Conservation (phyloP, 345 rosid genomes). For the Gynandropsis gynandra region DNA sequence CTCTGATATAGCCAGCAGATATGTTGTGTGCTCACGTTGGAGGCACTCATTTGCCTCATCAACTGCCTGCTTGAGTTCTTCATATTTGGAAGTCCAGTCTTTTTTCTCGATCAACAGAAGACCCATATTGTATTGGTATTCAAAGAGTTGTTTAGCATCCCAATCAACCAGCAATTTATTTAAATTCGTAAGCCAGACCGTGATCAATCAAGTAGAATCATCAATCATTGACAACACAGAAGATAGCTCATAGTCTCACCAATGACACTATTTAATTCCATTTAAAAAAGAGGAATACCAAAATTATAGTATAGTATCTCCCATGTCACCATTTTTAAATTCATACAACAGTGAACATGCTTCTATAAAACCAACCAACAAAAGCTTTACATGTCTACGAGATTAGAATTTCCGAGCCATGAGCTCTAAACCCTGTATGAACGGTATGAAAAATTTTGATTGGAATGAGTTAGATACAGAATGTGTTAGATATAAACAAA, state of each 20-base stretch:
- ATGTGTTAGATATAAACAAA: too few relatives aligned
- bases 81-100: constrained; percentile 69
- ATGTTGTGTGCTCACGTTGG: constrained; percentile 65
- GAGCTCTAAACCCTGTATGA: constrained; percentile 5
- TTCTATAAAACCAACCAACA: too few relatives aligned
- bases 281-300: too few relatives aligned
- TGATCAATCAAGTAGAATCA: constrained; percentile 1
- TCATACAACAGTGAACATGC: too few relatives aligned
- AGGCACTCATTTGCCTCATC: constrained; percentile 55
- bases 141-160: constrained; percentile 85
- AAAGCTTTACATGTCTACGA: not conserved
- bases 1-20: constrained; percentile 58
- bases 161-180: not conserved
- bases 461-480: too few relatives aligned
- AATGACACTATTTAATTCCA: too few relatives aligned
- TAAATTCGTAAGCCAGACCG: not conserved
- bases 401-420: constrained; percentile 1
- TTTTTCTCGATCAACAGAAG: constrained; percentile 86
- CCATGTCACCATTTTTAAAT: too few relatives aligned
- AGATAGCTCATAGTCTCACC: too few relatives aligned
- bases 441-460: too few relatives aligned
- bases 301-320: too few relatives aligned
- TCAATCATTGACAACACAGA: too few relatives aligned
- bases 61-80: constrained; percentile 51
- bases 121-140: constrained; percentile 91